A percentile compares a stretch with the other conserved stretches of the same genome.
These are phyloP conservation scores for Macrolepiota dolichaula DNA, from an alignment of 768 basidiomycete genomes.

Conservation along the genomic window DNA sequence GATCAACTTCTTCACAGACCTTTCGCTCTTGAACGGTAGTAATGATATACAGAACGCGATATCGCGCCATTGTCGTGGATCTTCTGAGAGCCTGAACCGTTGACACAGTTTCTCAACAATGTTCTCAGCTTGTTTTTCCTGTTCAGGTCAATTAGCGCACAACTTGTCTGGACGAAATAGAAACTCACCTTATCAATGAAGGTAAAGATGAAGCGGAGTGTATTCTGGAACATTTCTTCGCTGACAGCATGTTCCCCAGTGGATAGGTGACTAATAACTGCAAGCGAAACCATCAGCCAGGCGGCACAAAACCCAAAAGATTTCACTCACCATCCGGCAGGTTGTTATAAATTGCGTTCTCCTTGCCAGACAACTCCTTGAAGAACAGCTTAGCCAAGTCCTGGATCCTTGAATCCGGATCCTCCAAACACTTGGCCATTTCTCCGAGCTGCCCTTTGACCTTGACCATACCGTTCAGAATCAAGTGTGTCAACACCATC, in stretches of 20 bases:
- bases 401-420: conserved; percentile 79
- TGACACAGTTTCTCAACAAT: conserved; percentile 98
- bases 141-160: not conserved
- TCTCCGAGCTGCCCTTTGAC: conserved; percentile 99
- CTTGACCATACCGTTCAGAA: conserved; percentile 99
- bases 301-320: not conserved
- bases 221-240: conserved; percentile 88
- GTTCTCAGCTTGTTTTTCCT: conserved; percentile 98
- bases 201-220: conserved; percentile 91
- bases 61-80: conserved; percentile 95
- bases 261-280: conserved; percentile 93
- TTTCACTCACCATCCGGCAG: conserved; percentile 77
- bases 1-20: conserved; percentile 93
- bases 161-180: not conserved
- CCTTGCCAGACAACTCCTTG: conserved; percentile 92
- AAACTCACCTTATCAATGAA: conserved; percentile 89
- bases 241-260: conserved; percentile 89
- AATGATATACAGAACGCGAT: conserved; percentile 94
- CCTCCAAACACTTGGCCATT: conserved; percentile 99
- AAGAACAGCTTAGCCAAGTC: conserved; percentile 99
- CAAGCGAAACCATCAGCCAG: conserved; percentile 8
- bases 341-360: conserved; percentile 99
- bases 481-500: conserved; percentile 96
- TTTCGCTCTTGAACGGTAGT: conserved; percentile 95
- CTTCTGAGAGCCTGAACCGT: conserved; percentile 84